A percentile compares a stretch with the other conserved stretches of the same genome.
These are phyloP conservation scores for Zygosaccharomyces sapae DNA, from an alignment of 1,139 yeast species.

Conservation along the genomic window DNA sequence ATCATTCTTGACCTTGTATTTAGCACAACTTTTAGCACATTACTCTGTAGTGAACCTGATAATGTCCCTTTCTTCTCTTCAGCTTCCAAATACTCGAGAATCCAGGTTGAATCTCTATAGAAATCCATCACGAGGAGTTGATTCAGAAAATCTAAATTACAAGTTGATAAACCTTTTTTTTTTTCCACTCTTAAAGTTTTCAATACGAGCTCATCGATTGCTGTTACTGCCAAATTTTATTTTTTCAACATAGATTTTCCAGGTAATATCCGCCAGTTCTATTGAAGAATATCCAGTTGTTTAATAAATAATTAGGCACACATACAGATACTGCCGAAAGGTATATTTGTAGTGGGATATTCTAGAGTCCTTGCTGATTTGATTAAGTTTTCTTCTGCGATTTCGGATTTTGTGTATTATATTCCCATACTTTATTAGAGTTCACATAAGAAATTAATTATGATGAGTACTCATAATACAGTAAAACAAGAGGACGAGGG, in stretches of 20 bases:
- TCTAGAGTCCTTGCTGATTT: neutral
- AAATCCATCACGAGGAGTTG: conserved; percentile 45
- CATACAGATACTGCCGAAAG: too few relatives aligned
- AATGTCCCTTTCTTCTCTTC: conserved; percentile 38
- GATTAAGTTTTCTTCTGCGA: neutral
- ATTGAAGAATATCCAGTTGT: too few relatives aligned
- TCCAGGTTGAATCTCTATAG: conserved; percentile 58
- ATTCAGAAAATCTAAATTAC: neutral
- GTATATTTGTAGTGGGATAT: too few relatives aligned
- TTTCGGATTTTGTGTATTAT: neutral
- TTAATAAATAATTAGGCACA: too few relatives aligned
- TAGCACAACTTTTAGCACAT: conserved; percentile 58
- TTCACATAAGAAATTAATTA: neutral
- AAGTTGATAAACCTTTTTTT: neutral
- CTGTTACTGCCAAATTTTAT: too few relatives aligned
- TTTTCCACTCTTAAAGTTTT: neutral
- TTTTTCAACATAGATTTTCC: too few relatives aligned
- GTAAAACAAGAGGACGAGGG: conserved; percentile 7
- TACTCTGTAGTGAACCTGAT: conserved; percentile 58
- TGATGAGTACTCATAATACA: conserved; percentile 8
- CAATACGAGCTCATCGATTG: too few relatives aligned
- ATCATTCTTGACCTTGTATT: conserved; percentile 47
- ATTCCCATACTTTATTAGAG: neutral
- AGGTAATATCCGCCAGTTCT: too few relatives aligned
- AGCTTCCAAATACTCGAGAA: conserved; percentile 36